Evolutionary conservation across 116 monocot genomes (phyloP).

Genomic region (Papilionanthe hybrid): DNA sequence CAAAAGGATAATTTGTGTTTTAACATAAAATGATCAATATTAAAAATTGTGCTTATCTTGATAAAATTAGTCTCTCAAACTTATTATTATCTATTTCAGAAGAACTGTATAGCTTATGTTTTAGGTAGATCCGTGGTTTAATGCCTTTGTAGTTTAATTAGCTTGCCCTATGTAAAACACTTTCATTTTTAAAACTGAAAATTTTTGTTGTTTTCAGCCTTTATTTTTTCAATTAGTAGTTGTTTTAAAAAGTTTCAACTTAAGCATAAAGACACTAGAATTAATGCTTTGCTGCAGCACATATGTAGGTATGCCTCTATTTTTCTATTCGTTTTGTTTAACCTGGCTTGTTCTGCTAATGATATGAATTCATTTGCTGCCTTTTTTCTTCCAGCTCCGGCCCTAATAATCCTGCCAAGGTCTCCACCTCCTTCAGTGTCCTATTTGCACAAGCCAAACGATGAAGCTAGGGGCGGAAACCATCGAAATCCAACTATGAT

Average conservation of each 20-base stretch:
- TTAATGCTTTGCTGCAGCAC: neutral
- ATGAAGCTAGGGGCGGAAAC: constrained; percentile 15
- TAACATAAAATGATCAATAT: too few relatives aligned
- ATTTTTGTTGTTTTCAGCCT: neutral
- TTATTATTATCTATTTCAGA: too few relatives aligned
- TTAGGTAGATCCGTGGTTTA: too few relatives aligned
- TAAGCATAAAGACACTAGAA: neutral
- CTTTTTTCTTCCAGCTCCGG: constrained; percentile 48
- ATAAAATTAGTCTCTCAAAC: too few relatives aligned
- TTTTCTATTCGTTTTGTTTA: constrained; percentile 1
- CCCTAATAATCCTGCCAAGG: constrained; percentile 28
- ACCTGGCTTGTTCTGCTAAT: neutral
- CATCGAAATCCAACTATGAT: constrained; percentile 46
- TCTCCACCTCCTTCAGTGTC: constrained; percentile 25
- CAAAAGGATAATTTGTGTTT: too few relatives aligned
- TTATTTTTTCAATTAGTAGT: neutral
- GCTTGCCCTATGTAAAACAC: too few relatives aligned
- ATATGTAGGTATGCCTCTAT: neutral
- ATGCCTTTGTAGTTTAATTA: too few relatives aligned
- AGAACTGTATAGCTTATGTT: too few relatives aligned
- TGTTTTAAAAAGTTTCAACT: neutral
- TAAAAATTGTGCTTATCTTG: too few relatives aligned
- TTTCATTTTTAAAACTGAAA: too few relatives aligned
- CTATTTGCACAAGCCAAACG: constrained; percentile 18
- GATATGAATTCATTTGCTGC: neutral